Base-by-base conservation (phyloP, 495 filamentous ascomycete genomes). In the Penicillium longicatenatum region DNA sequence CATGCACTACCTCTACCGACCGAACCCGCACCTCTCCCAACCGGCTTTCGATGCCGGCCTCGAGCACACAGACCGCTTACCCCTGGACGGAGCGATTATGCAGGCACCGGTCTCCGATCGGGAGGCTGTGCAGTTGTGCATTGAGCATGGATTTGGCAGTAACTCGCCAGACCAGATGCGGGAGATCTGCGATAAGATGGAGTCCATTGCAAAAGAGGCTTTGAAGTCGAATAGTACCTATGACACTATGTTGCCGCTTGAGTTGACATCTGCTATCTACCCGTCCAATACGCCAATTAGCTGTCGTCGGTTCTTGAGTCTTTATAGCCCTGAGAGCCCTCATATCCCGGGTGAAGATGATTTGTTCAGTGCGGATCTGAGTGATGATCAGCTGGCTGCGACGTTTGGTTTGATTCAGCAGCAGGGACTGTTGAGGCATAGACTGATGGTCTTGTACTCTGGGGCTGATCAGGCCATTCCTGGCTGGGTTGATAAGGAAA, bases 291-390 rank as follows among this genome's bases (percentile, higher is more conserved):
- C 78, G 0, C 84, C 87, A 1, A 74, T 93, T 19, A 85, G 70
- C 80, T 46, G 61, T 84, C 88, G 35, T 69, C 66, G 93, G 42
- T 91, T 88, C 80, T 65, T 85, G 29, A 83, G 83, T 57, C 75
- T 97, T 14, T 79, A 81, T 10, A 84, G 79, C 45, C 76, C 78
- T 0, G 78, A 78, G 22, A 72, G 70, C 43, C 69, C 80, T 30
- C 58, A 84, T 63, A 49, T 69, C 21, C 78, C 74, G 0, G 88
- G 89, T 4, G 89, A 89, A 42, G 93, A 97, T 69, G 93, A 97
- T 67, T 86, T 88, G 61, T 97, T 96, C 73, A 89, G 86, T 50
- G 88, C 87, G n/a, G 90, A 93, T 69, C 70, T 96, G 11, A 65
- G 70, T 0, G 85, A 89, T 51, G 76, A 81, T 39, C 71, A 79